These are phyloP conservation scores for Drosera capensis DNA, from an alignment of 148 eudicot genomes.

Conservation along the genomic window DNA sequence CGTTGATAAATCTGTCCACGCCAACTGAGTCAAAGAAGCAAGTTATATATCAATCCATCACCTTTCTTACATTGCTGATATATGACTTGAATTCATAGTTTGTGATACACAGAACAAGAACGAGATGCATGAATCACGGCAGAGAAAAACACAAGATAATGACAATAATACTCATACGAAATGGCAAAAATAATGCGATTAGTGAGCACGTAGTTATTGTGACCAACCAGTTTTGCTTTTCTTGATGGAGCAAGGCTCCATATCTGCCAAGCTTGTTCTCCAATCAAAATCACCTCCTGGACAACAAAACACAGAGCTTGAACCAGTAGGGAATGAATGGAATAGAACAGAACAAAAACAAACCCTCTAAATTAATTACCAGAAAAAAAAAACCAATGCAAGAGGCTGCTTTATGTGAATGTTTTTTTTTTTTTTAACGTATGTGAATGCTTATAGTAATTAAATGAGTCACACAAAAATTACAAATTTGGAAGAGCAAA, in stretches of 20 bases:
- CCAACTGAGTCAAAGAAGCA: not conserved
- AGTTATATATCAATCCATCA: not conserved
- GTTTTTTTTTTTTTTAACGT: too few relatives aligned
- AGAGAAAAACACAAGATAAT: too few relatives aligned
- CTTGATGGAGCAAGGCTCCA: not conserved
- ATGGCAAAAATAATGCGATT: too few relatives aligned
- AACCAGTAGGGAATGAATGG: not conserved
- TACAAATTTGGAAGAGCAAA: not conserved
- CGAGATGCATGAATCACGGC: not conserved
- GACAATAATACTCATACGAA: too few relatives aligned
- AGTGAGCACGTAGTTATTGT: not conserved
- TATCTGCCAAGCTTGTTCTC: not conserved
- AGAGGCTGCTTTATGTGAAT: not conserved
- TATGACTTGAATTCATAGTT: not conserved
- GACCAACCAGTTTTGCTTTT: constrained; percentile 49
- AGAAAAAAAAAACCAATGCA: not conserved
- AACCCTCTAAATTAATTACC: not conserved
- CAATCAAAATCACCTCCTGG: not conserved
- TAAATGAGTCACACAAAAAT: not conserved
- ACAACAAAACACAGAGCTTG: not conserved
- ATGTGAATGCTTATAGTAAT: too few relatives aligned
- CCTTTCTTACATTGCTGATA: not conserved
- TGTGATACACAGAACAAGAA: too few relatives aligned
- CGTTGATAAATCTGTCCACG: constrained; percentile 49
- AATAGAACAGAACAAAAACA: not conserved